A percentile compares a stretch with the other conserved stretches of the same genome.
phyloP scores from a whole-genome alignment of 352 stramenopile genomes.

The Vaucheria bursata region DNA sequence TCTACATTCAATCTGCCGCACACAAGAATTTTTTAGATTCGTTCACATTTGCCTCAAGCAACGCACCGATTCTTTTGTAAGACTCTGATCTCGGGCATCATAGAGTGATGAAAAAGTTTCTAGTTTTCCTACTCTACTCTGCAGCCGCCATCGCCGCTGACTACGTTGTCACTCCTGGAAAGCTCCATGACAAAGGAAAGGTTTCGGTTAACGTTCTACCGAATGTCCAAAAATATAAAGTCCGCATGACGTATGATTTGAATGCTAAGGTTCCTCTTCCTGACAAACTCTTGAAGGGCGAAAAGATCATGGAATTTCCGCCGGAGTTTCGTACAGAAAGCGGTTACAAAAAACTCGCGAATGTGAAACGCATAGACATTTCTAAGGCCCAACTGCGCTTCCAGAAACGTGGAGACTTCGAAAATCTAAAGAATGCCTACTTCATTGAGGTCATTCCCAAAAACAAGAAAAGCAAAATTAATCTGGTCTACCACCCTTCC shows the following conservation, averaged over 20 bases:
- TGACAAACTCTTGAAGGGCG: not conserved
- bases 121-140: not conserved
- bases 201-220: not conserved
- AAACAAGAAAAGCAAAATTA: slow-evolving; percentile 4
- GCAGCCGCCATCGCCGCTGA: not conserved
- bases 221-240: not conserved
- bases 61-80: no score
- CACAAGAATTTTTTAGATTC: no score
- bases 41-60: no score
- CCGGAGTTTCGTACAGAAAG: not conserved
- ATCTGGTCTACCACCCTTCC: not conserved
- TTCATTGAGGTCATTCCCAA: not conserved
- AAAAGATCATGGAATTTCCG: slow-evolving; percentile 2
- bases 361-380: not conserved
- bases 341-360: not conserved
- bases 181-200: not conserved
- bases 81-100: no score
- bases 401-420: not conserved
- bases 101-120: no score
- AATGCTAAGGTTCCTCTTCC: not conserved
- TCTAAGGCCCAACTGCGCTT: not conserved
- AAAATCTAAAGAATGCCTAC: not conserved
- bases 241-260: not conserved
- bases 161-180: not conserved
- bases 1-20: no score